Evolutionary conservation across 441 rosid genomes (phyloP).

Genomic region (Francoa sonchifolia): DNA sequence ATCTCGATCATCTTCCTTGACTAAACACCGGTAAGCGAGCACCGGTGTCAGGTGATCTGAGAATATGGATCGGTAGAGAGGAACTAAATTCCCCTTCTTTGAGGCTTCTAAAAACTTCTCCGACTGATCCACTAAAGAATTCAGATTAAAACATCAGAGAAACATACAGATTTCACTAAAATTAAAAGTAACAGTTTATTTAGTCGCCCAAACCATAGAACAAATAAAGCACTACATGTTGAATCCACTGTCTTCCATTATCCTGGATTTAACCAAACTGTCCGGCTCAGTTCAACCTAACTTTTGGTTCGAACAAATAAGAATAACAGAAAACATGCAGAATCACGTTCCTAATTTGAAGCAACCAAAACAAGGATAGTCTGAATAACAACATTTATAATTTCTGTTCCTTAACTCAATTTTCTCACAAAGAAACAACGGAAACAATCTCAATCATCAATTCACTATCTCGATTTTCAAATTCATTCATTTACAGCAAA

Average conservation of each 20-base stretch:
- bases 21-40: constrained; percentile 75
- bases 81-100: constrained; percentile 62
- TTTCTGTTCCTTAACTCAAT: neutral
- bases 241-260: neutral
- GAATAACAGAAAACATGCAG: neutral
- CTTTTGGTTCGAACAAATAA: neutral
- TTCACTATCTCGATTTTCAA: neutral
- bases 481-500: neutral
- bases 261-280: too few relatives aligned
- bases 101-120: constrained; percentile 54
- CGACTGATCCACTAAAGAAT: constrained; percentile 35
- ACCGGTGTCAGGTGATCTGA: constrained; percentile 88
- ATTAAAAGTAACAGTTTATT: neutral
- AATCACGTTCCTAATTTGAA: neutral
- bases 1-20: constrained; percentile 88
- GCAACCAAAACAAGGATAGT: too few relatives aligned
- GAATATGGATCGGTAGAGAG: constrained; percentile 56
- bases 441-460: neutral
- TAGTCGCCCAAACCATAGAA: neutral
- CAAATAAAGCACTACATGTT: neutral
- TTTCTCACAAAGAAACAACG: neutral
- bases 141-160: constrained; percentile 5
- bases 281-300: neutral
- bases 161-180: neutral
- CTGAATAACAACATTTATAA: neutral